Evolutionary conservation across 768 basidiomycete genomes (phyloP).

Genomic region (Collybiopsis luxurians): DNA sequence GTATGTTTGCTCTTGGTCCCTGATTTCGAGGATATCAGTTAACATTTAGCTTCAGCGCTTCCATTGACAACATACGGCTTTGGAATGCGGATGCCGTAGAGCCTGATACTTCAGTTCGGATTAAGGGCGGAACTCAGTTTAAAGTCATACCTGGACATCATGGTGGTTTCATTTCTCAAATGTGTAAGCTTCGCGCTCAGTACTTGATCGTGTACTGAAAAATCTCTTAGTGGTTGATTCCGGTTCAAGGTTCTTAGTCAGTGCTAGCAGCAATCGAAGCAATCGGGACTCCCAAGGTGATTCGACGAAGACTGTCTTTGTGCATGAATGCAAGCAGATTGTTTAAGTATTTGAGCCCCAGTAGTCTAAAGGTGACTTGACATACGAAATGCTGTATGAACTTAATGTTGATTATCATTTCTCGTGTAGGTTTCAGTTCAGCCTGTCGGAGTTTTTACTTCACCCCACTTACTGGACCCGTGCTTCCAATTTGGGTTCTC

Average conservation of each 20-base stretch:
- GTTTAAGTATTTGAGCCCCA: no score
- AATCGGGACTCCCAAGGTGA: slow-evolving; percentile 95
- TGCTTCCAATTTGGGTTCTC: not conserved
- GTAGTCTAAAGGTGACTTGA: slow-evolving; percentile 33
- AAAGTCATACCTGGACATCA: slow-evolving; percentile 96
- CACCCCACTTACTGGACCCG: not conserved
- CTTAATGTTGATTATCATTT: no score
- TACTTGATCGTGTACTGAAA: not conserved
- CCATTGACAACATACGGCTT: slow-evolving; percentile 87
- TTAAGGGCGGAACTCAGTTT: slow-evolving; percentile 76
- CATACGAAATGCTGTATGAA: slow-evolving; percentile 50
- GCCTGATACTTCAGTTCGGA: slow-evolving; percentile 57
- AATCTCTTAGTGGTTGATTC: slow-evolving; percentile 74
- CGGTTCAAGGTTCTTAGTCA: slow-evolving; percentile 79
- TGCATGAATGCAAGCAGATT: slow-evolving; percentile 42
- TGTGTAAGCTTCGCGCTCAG: slow-evolving; percentile 62
- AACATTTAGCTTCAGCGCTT: slow-evolving; percentile 82
- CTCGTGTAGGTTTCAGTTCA: not conserved
- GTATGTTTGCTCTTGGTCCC: slow-evolving; percentile 40
- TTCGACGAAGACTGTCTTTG: slow-evolving; percentile 84
- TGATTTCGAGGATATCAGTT: slow-evolving; percentile 8
- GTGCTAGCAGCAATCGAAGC: slow-evolving; percentile 90
- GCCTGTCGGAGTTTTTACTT: not conserved
- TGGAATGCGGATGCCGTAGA: slow-evolving; percentile 87
- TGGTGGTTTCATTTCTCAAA: slow-evolving; percentile 89